Evolutionary conservation across 73 alveolate genomes (phyloP).

Genomic region (Breviolum minutum): DNA sequence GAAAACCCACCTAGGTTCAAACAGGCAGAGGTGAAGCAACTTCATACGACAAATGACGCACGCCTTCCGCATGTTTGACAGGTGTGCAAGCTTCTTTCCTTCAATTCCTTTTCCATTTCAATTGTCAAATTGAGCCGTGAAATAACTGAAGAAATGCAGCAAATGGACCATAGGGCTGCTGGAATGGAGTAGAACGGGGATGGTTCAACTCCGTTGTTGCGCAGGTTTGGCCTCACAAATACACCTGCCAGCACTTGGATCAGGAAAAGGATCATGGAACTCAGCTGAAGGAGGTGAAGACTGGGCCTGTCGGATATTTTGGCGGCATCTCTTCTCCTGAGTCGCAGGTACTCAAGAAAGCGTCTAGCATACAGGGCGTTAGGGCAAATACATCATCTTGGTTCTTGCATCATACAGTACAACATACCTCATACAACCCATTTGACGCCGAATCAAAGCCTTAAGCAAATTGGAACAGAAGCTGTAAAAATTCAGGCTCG

Average conservation of each 20-base stretch:
- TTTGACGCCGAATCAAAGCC: not conserved
- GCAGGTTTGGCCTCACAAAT: conserved; percentile 54
- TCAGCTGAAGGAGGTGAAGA: not conserved
- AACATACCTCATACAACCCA: no score
- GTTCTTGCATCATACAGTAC: no score
- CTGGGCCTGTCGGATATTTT: conserved; percentile 16
- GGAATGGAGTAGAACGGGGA: conserved; percentile 85
- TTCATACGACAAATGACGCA: not conserved
- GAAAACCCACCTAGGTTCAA: conserved; percentile 79
- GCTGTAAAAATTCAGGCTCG: not conserved
- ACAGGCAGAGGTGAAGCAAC: not conserved
- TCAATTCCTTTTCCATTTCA: not conserved
- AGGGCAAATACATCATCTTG: no score
- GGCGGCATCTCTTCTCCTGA: conserved; percentile 29
- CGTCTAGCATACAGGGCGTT: no score
- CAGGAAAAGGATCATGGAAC: not conserved
- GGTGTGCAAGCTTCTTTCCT: not conserved
- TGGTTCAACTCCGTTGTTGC: conserved; percentile 53
- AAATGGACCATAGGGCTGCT: conserved; percentile 57
- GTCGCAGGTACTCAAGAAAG: not conserved
- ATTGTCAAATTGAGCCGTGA: not conserved
- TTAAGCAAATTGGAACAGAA: not conserved
- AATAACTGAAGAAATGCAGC: not conserved
- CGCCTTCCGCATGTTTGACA: no score
- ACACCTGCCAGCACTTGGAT: conserved; percentile 39